A percentile compares a stretch with the other conserved stretches of the same genome.
phyloP scores from a whole-genome alignment of 2,329 filamentous ascomycete genomes.

The Fusarium buharicum region DNA sequence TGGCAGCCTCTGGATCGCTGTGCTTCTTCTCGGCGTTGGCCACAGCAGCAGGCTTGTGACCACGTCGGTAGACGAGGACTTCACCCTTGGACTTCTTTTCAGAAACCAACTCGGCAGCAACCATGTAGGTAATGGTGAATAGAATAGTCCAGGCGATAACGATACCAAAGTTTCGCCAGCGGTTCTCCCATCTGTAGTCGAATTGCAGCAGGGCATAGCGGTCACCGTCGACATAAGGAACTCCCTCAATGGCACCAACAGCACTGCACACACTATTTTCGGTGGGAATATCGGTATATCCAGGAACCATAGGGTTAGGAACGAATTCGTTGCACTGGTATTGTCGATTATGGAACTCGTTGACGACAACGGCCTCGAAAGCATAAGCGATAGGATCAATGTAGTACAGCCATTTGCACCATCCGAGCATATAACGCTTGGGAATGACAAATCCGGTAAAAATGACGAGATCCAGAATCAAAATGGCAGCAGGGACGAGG shows the following conservation, averaged over 20 bases:
- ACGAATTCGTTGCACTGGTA: conserved; percentile 65
- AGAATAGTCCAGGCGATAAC: conserved; percentile 72
- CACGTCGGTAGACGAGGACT: conserved; percentile 77
- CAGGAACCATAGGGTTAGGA: conserved; percentile 48
- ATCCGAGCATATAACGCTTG: conserved; percentile 76
- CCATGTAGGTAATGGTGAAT: conserved; percentile 70
- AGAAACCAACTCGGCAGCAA: conserved; percentile 73
- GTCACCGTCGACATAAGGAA: conserved; percentile 57
- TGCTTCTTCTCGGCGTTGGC: conserved; percentile 70
- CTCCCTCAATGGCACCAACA: conserved; percentile 59
- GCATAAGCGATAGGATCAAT: conserved; percentile 82
- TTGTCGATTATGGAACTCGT: conserved; percentile 77
- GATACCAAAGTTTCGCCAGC: conserved; percentile 79
- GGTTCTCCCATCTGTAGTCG: conserved; percentile 66
- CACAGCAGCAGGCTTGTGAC: conserved; percentile 68
- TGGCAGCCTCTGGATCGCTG: conserved; percentile 67
- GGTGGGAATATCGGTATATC: conserved; percentile 42
- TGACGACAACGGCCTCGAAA: conserved; percentile 83
- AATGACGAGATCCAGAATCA: conserved; percentile 62
- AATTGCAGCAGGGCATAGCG: conserved; percentile 57
- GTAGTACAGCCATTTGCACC: conserved; percentile 87
- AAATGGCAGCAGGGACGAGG: conserved; percentile 44
- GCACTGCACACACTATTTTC: conserved; percentile 57
- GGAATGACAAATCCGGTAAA: conserved; percentile 77
- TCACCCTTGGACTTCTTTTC: conserved; percentile 79